Evolutionary conservation across 352 stramenopile species (phyloP), one percentile per base, ranked within the genome.

Genomic region (Phytophthora macrochlamydospora): DNA sequence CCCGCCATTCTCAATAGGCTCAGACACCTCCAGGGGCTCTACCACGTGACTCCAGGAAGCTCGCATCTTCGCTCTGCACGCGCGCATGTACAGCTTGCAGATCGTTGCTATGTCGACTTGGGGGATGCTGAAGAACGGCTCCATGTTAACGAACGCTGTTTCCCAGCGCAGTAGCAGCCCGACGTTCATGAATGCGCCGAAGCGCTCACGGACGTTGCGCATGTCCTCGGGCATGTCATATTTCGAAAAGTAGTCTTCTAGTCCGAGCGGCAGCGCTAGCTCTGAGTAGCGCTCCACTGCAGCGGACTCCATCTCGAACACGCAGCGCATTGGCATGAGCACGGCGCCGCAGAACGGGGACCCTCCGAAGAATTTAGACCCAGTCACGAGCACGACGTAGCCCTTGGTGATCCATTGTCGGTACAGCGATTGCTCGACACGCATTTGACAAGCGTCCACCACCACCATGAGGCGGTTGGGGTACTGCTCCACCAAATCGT

Each of bases 311-410:
- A 97, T 87, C 60, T 96, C 89, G 44, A 84, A 81, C 24, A 94
- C 78, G 38, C 79, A 90, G 18, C 76, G 81, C 61, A 87, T 88
- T 0, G 90, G 87, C 61, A 96, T 67, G n/a, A 96, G 59, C 49
- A 96, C 83, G 3, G 84, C 86, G 55, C 90, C 90, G 49, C 87
- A 94, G 64, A 97, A 97, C 2, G 90, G 90, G 0, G 86, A 88
- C 6, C 87, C 90, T 13, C 78, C 87, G 52, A 93, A 97, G 65
- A 95, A 97, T 70, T 97, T 97, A 48, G 87, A 96, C 31, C 87
- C 89, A 2, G 90, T 97, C 24, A 92, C 76, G 12, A 97, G 74
- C 33, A 85, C 87, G 3, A 96, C 56, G 49, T 88, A 96, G 3
- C 86, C 85, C 18, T 81, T 83, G 18, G 61, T 49, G 2, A 65